Evolutionary conservation across 768 basidiomycete genomes (phyloP), one percentile per base, ranked within the genome.

Genomic region (Sporobolomyces pararoseus): DNA sequence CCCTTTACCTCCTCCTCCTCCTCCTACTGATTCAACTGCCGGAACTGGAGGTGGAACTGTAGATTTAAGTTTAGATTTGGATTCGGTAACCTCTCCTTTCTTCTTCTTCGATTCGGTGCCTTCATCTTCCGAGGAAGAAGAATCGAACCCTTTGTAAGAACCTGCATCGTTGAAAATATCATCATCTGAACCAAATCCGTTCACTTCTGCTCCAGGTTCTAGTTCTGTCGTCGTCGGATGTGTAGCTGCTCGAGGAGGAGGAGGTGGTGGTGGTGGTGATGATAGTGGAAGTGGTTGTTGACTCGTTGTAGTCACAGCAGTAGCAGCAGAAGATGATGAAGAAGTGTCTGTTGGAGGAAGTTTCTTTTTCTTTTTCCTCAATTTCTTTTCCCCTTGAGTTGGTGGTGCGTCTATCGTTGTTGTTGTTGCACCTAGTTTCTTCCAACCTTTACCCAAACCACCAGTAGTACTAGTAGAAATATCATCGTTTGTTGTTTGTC

Each of bases 81-180:
- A n/a, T n/a, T n/a, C n/a, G n/a, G n/a, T n/a, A n/a, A n/a, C n/a
- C n/a, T n/a, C n/a, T n/a, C n/a, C n/a, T n/a, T n/a, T n/a, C n/a
- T n/a, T n/a, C n/a, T n/a, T n/a, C n/a, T n/a, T n/a, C n/a, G n/a
- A n/a, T 42, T 42, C 39, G 39, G 9, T 42, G 39, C 9, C 9
- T 42, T 42, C 39, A 42, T 9, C 9, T 42, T 42, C 39, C 10
- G 17, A 17, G 39, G 39, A 42, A 17, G 39, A 42, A 17, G 39
- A 54, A 13, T 47, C 46, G 54, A 68, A 54, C 3, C 70, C 69
- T 34, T 66, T 63, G 52, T 68, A 71, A 14, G 68, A 66, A 14
- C 73, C 73, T 1, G 60, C 73, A 23, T 46, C 67, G 46, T 70
- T 66, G 35, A 74, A 74, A 60, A 71, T 71, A 51, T 71, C 69